These are phyloP conservation scores for Austroboletus eburneus DNA, from an alignment of 768 basidiomycete species.

Conservation along the genomic window DNA sequence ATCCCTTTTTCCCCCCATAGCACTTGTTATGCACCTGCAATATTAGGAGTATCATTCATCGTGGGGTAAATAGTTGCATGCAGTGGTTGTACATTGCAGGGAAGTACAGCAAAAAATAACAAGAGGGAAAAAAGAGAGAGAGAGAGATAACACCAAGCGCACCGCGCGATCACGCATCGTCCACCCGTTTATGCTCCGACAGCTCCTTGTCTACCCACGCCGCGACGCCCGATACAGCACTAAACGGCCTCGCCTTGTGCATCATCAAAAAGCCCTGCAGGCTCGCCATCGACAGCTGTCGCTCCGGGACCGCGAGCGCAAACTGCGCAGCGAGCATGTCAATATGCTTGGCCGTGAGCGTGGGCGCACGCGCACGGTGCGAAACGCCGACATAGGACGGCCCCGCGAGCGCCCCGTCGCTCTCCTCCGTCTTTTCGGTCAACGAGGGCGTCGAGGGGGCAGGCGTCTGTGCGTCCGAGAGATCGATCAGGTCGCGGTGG, in stretches of 20 bases:
- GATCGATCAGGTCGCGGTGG: conserved; percentile 24
- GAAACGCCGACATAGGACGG: conserved; percentile 11
- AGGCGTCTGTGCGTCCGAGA: conserved; percentile 2
- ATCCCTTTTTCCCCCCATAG: too few relatives aligned
- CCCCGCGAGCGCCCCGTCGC: background rate
- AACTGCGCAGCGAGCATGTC: conserved; percentile 52
- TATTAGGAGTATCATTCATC: too few relatives aligned
- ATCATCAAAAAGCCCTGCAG: conserved; percentile 63
- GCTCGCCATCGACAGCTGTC: conserved; percentile 39
- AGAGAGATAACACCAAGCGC: too few relatives aligned
- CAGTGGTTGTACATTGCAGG: conserved; percentile 2
- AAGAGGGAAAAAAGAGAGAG: background rate
- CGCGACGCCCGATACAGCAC: conserved; percentile 44
- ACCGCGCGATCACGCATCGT: background rate
- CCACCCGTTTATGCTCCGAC: background rate
- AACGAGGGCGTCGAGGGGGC: background rate
- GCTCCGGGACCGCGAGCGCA: conserved; percentile 47
- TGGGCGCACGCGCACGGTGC: conserved; percentile 37
- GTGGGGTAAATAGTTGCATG: too few relatives aligned
- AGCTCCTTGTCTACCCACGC: conserved; percentile 50
- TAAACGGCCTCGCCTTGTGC: conserved; percentile 56
- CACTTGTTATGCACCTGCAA: too few relatives aligned
- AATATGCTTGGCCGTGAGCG: conserved; percentile 38
- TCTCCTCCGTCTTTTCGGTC: conserved; percentile 18
- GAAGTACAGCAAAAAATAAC: too few relatives aligned